phyloP scores from a whole-genome alignment of 768 basidiomycete species.

The Lactifluus rugatus region DNA sequence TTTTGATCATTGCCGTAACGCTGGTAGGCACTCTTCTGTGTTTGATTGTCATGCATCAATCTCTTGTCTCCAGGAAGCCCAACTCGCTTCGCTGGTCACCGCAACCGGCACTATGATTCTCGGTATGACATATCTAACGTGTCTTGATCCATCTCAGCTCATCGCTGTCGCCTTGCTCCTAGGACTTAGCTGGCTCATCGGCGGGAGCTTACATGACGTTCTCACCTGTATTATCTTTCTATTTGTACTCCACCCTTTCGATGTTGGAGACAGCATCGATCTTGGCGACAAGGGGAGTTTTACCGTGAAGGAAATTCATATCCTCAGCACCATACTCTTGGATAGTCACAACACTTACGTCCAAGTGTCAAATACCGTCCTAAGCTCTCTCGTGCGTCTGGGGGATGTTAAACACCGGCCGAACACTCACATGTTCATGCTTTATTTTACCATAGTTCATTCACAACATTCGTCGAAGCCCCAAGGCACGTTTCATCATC shows the following conservation, averaged over 20 bases:
- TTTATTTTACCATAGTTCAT: slow-evolving; percentile 40
- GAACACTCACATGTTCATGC: not conserved
- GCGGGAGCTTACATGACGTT: slow-evolving; percentile 68
- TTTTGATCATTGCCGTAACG: slow-evolving; percentile 76
- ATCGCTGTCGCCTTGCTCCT: not conserved
- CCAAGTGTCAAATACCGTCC: slow-evolving; percentile 60
- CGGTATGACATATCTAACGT: slow-evolving; percentile 23
- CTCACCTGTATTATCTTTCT: slow-evolving; percentile 84
- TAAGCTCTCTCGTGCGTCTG: slow-evolving; percentile 43
- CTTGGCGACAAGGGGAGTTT: slow-evolving; percentile 40
- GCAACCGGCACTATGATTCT: slow-evolving; percentile 59
- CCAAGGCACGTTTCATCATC: slow-evolving; percentile 36
- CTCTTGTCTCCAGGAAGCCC: slow-evolving; percentile 45
- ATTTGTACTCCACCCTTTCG: slow-evolving; percentile 79
- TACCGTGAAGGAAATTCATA: slow-evolving; percentile 80
- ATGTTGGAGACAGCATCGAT: slow-evolving; percentile 67
- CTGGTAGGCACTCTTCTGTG: slow-evolving; percentile 37
- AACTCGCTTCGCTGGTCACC: slow-evolving; percentile 63
- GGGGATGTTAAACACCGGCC: not conserved
- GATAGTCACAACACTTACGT: slow-evolving; percentile 49
- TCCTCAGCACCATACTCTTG: slow-evolving; percentile 68
- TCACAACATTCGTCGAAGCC: slow-evolving; percentile 61
- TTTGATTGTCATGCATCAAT: slow-evolving; percentile 1
- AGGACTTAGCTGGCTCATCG: slow-evolving; percentile 84
- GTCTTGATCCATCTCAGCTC: not conserved